Evolutionary conservation across 225 moss, liverwort and hornwort genomes (phyloP).

Genomic region (Antitrichia curtipendula): DNA sequence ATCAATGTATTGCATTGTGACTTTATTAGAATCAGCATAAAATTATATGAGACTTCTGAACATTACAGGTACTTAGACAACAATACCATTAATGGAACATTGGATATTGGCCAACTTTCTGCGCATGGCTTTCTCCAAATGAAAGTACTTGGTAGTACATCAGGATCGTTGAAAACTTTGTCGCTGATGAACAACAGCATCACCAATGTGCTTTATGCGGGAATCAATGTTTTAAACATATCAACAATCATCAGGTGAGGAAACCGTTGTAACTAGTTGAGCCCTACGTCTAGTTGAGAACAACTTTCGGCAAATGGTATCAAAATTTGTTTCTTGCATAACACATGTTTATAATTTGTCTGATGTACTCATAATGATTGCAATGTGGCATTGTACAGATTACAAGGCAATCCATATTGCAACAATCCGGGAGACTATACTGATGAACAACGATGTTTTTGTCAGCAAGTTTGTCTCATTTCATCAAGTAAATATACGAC

Average conservation of each 20-base stretch:
- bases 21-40: not conserved
- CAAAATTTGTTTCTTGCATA: not conserved
- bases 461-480: not conserved
- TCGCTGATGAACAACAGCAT: not conserved
- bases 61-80: not conserved
- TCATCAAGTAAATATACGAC: not conserved
- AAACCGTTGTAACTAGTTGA: not conserved
- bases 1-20: not conserved
- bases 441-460: not conserved
- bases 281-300: not conserved
- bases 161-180: not conserved
- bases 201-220: not conserved
- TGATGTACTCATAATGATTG: not conserved
- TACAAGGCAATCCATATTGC: slow-evolving; percentile 8
- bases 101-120: not conserved
- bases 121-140: not conserved
- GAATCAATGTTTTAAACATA: not conserved
- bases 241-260: not conserved
- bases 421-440: not conserved
- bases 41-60: not conserved
- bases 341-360: not conserved
- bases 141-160: not conserved
- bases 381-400: not conserved
- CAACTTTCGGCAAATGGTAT: not conserved
- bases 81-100: not conserved